Percentiles rank a stretch among this genome's conserved stretches.
Evolutionary conservation across 345 rosid genomes (phyloP).

Genomic region (Jatropha curcas): DNA sequence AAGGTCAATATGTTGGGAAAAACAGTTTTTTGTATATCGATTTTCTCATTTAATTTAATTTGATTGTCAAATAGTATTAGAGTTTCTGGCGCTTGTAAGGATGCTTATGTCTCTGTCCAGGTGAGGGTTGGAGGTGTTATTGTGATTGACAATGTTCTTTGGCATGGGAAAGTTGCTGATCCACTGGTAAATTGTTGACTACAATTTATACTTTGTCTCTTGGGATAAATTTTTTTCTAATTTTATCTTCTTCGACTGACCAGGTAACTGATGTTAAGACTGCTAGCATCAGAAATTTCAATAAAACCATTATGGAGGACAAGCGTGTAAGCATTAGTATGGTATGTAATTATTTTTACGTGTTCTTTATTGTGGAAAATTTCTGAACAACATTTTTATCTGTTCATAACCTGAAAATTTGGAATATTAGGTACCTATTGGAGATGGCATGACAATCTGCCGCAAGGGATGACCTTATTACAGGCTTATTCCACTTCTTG

Average conservation of each 20-base stretch:
- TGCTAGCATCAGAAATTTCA: conserved; percentile 72
- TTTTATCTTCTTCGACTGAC: conserved; percentile 11
- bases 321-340: conserved; percentile 75
- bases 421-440: conserved; percentile 69
- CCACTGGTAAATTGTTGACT: conserved; percentile 52
- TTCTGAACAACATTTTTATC: not conserved
- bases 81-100: conserved; percentile 6
- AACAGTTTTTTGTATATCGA: not conserved
- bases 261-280: conserved; percentile 84
- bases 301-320: conserved; percentile 63
- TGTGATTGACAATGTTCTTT: conserved; percentile 88
- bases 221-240: not conserved
- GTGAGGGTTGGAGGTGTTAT: conserved; percentile 84
- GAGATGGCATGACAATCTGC: conserved; percentile 91
- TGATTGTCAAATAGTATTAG: not conserved
- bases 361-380: conserved; percentile 4
- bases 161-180: conserved; percentile 91
- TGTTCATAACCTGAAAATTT: not conserved
- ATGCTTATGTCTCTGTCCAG: conserved; percentile 35
- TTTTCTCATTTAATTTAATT: conserved; percentile 2
- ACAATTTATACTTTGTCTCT: not conserved
- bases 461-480: conserved; percentile 48
- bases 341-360: conserved; percentile 47
- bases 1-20: conserved; percentile 26
- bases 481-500: not conserved